These are phyloP conservation scores for Aspergillus eucalypticola DNA, from an alignment of 2,329 filamentous ascomycete species.

Conservation along the genomic window DNA sequence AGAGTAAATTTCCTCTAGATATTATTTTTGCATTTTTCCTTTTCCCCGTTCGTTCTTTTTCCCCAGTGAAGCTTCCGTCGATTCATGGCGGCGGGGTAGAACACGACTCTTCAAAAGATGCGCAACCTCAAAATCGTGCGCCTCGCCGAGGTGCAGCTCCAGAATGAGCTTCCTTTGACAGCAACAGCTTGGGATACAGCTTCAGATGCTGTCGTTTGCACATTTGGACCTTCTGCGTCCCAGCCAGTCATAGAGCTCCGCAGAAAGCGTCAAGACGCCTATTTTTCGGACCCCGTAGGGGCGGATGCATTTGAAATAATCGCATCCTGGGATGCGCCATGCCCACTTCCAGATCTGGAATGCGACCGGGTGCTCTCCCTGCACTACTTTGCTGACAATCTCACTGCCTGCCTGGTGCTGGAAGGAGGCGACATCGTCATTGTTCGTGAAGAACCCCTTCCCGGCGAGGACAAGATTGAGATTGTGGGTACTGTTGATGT, in stretches of 20 bases:
- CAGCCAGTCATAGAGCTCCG: slow-evolving; percentile 73
- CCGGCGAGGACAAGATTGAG: slow-evolving; percentile 78
- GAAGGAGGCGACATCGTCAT: slow-evolving; percentile 89
- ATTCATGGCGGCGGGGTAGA: slow-evolving; percentile 42
- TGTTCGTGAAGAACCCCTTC: slow-evolving; percentile 69
- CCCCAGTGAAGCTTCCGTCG: slow-evolving; percentile 16
- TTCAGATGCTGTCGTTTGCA: slow-evolving; percentile 75
- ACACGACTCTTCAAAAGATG: slow-evolving; percentile 58
- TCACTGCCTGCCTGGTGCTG: slow-evolving; percentile 77
- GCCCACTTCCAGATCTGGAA: slow-evolving; percentile 71
- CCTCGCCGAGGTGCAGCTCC: slow-evolving; percentile 65
- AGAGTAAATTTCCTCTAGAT: not conserved
- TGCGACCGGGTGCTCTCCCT: slow-evolving; percentile 76
- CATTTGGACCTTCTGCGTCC: slow-evolving; percentile 74
- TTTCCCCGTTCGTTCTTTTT: slow-evolving; percentile 9
- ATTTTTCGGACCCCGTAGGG: slow-evolving; percentile 43
- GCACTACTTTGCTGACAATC: slow-evolving; percentile 81
- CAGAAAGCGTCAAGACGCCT: slow-evolving; percentile 44
- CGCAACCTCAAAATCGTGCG: slow-evolving; percentile 81
- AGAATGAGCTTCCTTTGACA: slow-evolving; percentile 64
- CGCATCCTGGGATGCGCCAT: slow-evolving; percentile 86
- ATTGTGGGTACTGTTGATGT: slow-evolving; percentile 93
- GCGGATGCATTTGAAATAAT: slow-evolving; percentile 54
- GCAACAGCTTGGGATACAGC: slow-evolving; percentile 83
- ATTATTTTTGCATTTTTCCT: slow-evolving; percentile 4